These are phyloP conservation scores for Rhytidhysteron rufulum DNA, from an alignment of 2,329 filamentous ascomycete genomes.

Conservation along the genomic window DNA sequence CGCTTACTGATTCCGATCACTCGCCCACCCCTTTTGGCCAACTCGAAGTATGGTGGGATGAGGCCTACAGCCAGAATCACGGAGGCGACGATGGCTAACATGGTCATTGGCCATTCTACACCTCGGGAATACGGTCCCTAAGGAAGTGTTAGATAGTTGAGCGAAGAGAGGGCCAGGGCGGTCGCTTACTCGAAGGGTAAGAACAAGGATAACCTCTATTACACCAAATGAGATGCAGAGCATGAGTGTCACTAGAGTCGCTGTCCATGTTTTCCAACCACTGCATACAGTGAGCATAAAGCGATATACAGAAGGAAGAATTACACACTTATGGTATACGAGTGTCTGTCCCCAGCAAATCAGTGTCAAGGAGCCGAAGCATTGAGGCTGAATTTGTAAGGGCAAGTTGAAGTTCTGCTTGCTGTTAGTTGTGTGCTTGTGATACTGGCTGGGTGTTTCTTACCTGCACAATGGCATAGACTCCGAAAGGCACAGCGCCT, in stretches of 20 bases:
- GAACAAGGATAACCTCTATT: constrained; percentile 53
- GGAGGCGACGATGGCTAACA: constrained; percentile 57
- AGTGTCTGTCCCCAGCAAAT: constrained; percentile 52
- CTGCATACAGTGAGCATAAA: constrained; percentile 4
- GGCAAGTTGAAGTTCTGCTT: constrained; percentile 53
- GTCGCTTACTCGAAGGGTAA: constrained; percentile 51
- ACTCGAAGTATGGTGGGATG: constrained; percentile 58
- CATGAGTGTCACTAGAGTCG: constrained; percentile 37
- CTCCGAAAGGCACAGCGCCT: constrained; percentile 47
- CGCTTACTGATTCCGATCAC: constrained; percentile 57
- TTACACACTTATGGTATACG: constrained; percentile 46
- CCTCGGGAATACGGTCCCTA: constrained; percentile 55
- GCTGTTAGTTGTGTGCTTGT: background rate
- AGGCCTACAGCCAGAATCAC: constrained; percentile 56
- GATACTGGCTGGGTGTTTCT: background rate
- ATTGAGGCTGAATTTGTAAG: constrained; percentile 53
- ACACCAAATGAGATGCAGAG: constrained; percentile 48
- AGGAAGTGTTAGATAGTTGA: background rate
- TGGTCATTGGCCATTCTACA: constrained; percentile 50
- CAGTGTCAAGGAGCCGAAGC: constrained; percentile 48
- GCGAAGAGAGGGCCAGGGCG: background rate
- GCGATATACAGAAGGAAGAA: background rate
- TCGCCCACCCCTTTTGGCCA: constrained; percentile 58
- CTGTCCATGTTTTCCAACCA: constrained; percentile 48
- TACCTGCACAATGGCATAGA: constrained; percentile 51